Evolutionary conservation across 2,329 filamentous ascomycete genomes (phyloP).

Genomic region (Penicillium hesseltinei): DNA sequence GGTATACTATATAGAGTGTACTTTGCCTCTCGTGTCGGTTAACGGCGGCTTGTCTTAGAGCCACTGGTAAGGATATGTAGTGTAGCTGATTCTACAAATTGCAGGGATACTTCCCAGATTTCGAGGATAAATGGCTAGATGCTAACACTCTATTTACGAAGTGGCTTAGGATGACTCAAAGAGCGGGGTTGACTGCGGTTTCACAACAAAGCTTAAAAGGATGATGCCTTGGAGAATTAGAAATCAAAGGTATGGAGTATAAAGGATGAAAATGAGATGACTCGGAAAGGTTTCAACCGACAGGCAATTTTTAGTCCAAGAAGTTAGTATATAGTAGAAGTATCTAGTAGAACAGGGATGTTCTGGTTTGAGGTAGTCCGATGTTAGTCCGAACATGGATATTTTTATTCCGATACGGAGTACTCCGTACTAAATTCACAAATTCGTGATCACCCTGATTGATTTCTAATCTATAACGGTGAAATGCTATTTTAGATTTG

Average conservation of each 20-base stretch:
- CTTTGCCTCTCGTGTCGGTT: background rate
- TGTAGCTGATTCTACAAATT: background rate
- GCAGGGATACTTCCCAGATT: no score
- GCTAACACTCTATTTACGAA: background rate
- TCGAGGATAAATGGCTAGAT: background rate
- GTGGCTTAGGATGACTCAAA: constrained; percentile 10
- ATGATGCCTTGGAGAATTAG: background rate
- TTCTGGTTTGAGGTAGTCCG: background rate
- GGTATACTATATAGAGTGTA: background rate
- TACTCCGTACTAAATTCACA: no score
- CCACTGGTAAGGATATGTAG: background rate
- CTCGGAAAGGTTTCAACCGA: background rate
- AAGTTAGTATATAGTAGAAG: background rate
- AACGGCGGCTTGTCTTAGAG: background rate
- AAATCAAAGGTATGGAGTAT: background rate
- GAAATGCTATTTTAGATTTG: background rate
- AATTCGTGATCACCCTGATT: background rate
- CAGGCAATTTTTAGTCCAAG: background rate
- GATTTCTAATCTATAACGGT: background rate
- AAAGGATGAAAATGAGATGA: background rate
- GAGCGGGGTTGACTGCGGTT: background rate
- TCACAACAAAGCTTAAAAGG: background rate
- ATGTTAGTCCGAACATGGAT: background rate
- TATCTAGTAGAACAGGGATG: background rate
- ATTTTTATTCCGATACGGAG: constrained; percentile 1